Percentiles rank a stretch among this genome's conserved stretches.
These are phyloP conservation scores for Puccinellia tenuiflora DNA, from an alignment of 176 grass and related monocot genomes.

Conservation along the genomic window DNA sequence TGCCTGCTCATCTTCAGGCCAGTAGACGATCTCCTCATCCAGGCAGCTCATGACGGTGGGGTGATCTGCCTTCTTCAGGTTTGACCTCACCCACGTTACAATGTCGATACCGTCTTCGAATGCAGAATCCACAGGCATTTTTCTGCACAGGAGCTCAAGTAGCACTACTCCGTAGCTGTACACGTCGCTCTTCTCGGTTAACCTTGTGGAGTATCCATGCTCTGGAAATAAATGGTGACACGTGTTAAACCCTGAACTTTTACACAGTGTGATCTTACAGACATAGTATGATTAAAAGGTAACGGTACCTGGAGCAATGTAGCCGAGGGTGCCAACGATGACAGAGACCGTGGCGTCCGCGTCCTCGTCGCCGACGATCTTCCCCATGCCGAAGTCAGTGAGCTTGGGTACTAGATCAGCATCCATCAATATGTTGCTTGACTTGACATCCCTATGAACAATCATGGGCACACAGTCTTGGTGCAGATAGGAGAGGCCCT, in stretches of 20 bases:
- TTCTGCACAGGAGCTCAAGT: slow-evolving; percentile 48
- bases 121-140: slow-evolving; percentile 31
- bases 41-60: background rate
- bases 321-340: slow-evolving; percentile 49
- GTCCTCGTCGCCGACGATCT: slow-evolving; percentile 24
- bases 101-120: slow-evolving; percentile 44
- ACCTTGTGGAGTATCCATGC: slow-evolving; percentile 32
- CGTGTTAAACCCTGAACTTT: background rate
- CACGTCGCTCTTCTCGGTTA: slow-evolving; percentile 46
- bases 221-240: slow-evolving; percentile 18
- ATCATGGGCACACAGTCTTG: slow-evolving; percentile 47
- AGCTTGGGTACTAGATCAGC: slow-evolving; percentile 42
- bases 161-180: slow-evolving; percentile 54
- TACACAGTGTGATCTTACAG: background rate
- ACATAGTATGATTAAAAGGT: background rate
- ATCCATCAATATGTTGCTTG: slow-evolving; percentile 47
- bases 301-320: slow-evolving; percentile 44
- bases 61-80: slow-evolving; percentile 10
- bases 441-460: slow-evolving; percentile 48
- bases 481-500: slow-evolving; percentile 47
- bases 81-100: slow-evolving; percentile 37
- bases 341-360: slow-evolving; percentile 10
- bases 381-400: slow-evolving; percentile 47
- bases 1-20: slow-evolving; percentile 29
- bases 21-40: slow-evolving; percentile 43